Conservation (phyloP, 345 rosid species). For the Citrus unshiu region DNA sequence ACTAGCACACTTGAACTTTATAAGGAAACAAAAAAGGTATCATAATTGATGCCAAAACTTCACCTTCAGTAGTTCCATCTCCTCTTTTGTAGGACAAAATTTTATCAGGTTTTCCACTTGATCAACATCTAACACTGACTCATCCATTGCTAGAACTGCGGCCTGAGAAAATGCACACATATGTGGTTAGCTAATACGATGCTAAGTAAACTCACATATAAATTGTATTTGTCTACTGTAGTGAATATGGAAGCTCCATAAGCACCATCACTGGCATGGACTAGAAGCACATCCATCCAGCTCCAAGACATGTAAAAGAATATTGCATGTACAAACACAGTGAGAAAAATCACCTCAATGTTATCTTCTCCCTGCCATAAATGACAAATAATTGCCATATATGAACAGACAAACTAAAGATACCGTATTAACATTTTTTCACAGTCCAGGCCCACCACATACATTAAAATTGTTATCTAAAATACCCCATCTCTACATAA, state of each 20-base stretch:
- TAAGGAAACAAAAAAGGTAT: slow-evolving; percentile 2
- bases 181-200: neutral
- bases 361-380: neutral
- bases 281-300: neutral
- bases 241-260: neutral
- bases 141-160: slow-evolving; percentile 97
- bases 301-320: neutral
- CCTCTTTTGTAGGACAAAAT: slow-evolving; percentile 98
- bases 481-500: neutral
- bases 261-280: neutral
- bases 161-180: slow-evolving; percentile 49
- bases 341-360: neutral
- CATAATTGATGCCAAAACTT: slow-evolving; percentile 21
- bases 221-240: neutral
- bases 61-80: slow-evolving; percentile 98
- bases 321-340: neutral
- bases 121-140: slow-evolving; percentile 81
- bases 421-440: neutral
- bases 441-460: neutral
- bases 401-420: neutral
- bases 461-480: neutral
- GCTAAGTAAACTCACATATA: neutral
- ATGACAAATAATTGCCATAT: neutral
- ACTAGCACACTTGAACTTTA: neutral
- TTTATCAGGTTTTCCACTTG: slow-evolving; percentile 98